These are phyloP conservation scores for Mortierella sp. DNA, from an alignment of 371 early-diverging fungal genomes.

Conservation along the genomic window DNA sequence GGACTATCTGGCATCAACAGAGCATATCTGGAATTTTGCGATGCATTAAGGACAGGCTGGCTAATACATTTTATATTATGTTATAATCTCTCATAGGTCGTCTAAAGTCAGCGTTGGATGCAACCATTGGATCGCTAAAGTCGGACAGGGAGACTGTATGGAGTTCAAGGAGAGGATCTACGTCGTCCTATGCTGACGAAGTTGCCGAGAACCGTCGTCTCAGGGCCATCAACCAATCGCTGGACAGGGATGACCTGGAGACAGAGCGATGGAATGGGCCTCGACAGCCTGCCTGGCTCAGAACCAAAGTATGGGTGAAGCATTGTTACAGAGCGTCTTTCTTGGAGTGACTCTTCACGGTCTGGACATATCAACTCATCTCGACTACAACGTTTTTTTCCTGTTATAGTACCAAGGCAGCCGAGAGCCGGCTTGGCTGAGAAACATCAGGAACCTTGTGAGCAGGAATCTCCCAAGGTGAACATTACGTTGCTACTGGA, in stretches of 20 bases:
- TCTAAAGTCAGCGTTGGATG: conserved; percentile 36
- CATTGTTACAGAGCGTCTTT: neutral
- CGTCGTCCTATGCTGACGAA: conserved; percentile 21
- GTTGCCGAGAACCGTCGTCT: conserved; percentile 20
- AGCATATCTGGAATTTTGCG: neutral
- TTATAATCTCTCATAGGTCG: conserved; percentile 15
- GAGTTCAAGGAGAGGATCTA: conserved; percentile 16
- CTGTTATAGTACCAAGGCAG: conserved; percentile 30
- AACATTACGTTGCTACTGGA: neutral
- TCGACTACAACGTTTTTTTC: neutral
- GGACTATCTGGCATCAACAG: neutral
- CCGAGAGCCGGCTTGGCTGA: conserved; percentile 43
- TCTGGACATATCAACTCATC: neutral
- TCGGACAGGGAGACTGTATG: conserved; percentile 16
- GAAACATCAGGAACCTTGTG: conserved; percentile 40
- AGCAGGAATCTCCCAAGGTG: conserved; percentile 49
- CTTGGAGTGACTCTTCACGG: neutral
- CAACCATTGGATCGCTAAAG: conserved; percentile 38
- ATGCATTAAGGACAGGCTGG: neutral
- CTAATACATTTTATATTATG: neutral
- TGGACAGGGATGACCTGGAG: conserved; percentile 24
- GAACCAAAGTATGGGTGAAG: conserved; percentile 32
- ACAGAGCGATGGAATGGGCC: neutral
- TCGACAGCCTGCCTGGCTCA: conserved; percentile 41
- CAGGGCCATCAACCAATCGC: conserved; percentile 18